A percentile compares a stretch with the other conserved stretches of the same genome.
These are phyloP conservation scores for Larix kaempferi DNA, from an alignment of 75 land plant genomes.

Conservation along the genomic window DNA sequence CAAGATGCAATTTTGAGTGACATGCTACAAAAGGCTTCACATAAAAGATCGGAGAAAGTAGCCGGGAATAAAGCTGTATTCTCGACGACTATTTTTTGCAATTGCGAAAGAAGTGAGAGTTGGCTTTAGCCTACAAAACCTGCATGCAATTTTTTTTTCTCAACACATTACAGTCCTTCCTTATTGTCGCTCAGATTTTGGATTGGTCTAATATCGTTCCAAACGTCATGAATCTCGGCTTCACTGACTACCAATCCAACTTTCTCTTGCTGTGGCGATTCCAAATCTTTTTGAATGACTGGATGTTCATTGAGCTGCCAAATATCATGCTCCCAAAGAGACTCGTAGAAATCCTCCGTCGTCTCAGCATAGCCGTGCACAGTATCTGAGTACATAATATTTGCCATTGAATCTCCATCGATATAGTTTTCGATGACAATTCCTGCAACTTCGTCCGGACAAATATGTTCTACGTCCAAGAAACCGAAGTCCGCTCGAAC, in stretches of 20 bases:
- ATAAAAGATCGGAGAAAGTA: too few relatives aligned
- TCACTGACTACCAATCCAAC: not conserved
- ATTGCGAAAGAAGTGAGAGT: too few relatives aligned
- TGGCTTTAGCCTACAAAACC: too few relatives aligned
- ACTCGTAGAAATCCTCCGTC: not conserved
- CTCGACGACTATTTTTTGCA: too few relatives aligned
- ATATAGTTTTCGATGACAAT: not conserved
- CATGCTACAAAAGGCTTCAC: too few relatives aligned
- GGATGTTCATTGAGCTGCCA: not conserved
- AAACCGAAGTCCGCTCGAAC: not conserved
- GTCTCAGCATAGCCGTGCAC: not conserved
- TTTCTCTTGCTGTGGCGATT: not conserved
- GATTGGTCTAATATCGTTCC: not conserved
- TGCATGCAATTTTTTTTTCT: too few relatives aligned
- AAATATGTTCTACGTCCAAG: not conserved
- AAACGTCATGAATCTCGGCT: not conserved
- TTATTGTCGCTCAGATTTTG: not conserved
- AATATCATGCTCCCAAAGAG: slow-evolving; percentile 6
- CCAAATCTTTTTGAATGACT: not conserved
- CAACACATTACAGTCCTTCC: not conserved
- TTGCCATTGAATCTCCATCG: not conserved
- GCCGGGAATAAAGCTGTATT: too few relatives aligned
- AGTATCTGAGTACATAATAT: not conserved
- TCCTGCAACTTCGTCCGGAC: not conserved
- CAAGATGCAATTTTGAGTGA: too few relatives aligned